phyloP scores from a whole-genome alignment of 495 filamentous ascomycete genomes.

The Apodospora peruviana region DNA sequence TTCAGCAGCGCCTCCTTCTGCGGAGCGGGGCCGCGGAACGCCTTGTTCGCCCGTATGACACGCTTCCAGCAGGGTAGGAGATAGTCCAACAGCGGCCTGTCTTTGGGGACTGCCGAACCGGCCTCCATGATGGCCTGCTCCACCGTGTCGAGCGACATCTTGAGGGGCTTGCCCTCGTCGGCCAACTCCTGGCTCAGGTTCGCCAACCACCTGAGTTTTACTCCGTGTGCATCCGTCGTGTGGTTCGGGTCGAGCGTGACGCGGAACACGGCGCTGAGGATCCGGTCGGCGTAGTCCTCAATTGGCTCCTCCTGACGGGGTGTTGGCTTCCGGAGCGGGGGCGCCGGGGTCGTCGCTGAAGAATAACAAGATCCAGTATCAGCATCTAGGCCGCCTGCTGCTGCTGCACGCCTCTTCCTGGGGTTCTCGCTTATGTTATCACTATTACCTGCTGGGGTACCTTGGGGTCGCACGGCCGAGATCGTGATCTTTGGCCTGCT shows the following conservation, averaged over 20 bases:
- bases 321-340: constrained; percentile 19
- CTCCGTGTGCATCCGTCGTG: constrained; percentile 54
- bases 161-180: constrained; percentile 50
- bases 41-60: constrained; percentile 44
- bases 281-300: constrained; percentile 67
- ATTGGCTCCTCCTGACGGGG: constrained; percentile 28
- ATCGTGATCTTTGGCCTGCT: constrained; percentile 25
- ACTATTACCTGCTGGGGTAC: constrained; percentile 21
- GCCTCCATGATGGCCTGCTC: constrained; percentile 71
- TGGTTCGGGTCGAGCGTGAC: constrained; percentile 60
- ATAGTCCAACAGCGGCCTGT: constrained; percentile 65
- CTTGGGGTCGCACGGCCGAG: constrained; percentile 11
- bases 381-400: constrained; percentile 10
- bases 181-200: constrained; percentile 62
- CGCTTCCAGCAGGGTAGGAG: constrained; percentile 83
- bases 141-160: constrained; percentile 56
- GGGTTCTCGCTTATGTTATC: not conserved
- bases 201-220: constrained; percentile 51
- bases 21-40: constrained; percentile 38
- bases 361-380: not conserved
- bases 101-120: constrained; percentile 29
- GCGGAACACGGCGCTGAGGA: constrained; percentile 65
- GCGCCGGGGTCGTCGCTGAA: constrained; percentile 18
- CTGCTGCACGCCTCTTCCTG: constrained; percentile 23
- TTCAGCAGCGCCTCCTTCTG: constrained; percentile 53